Conservation (phyloP, 2,329 filamentous ascomycete genomes). For the Pseudogymnoascus sp. region DNA sequence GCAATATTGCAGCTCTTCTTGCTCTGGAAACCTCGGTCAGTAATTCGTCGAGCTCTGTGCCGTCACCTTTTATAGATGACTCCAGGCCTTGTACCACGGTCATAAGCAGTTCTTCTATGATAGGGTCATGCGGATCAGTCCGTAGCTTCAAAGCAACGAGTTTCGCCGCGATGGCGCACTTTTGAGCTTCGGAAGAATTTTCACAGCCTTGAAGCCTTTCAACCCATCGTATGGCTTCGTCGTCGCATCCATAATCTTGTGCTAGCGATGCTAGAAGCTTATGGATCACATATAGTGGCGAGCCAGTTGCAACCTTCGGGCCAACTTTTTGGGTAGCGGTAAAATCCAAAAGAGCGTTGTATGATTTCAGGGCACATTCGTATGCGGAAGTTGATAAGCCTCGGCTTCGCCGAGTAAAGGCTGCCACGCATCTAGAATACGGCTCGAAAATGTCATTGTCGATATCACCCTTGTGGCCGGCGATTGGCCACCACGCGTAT, state of each 20-base stretch:
- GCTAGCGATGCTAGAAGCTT: slow-evolving; percentile 46
- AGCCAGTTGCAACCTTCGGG: slow-evolving; percentile 14
- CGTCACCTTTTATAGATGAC: slow-evolving; percentile 51
- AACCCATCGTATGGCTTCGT: slow-evolving; percentile 51
- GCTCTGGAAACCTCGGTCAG: slow-evolving; percentile 48
- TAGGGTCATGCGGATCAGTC: slow-evolving; percentile 30
- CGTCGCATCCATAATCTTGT: slow-evolving; percentile 37
- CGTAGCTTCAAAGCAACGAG: slow-evolving; percentile 49
- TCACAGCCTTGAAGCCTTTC: slow-evolving; percentile 32
- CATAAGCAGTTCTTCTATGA: slow-evolving; percentile 37
- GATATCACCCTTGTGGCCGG: slow-evolving; percentile 50
- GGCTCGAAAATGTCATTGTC: slow-evolving; percentile 61
- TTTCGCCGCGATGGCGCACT: slow-evolving; percentile 47
- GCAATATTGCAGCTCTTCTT: slow-evolving; percentile 45
- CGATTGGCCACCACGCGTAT: slow-evolving; percentile 58
- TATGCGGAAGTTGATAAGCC: slow-evolving; percentile 19
- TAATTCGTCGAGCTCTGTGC: slow-evolving; percentile 53
- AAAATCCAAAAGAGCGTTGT: slow-evolving; percentile 16
- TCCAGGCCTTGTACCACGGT: slow-evolving; percentile 49
- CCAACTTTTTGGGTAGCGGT: background rate
- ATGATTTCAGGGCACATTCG: slow-evolving; percentile 17
- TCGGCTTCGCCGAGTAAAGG: slow-evolving; percentile 48
- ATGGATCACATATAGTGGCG: slow-evolving; percentile 28
- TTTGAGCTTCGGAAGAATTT: slow-evolving; percentile 24
- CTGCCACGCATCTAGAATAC: slow-evolving; percentile 53